Percentiles rank a stretch among this genome's conserved stretches.
Conservation (phyloP, 805 yeast species). For the Yarrowia bubula region DNA sequence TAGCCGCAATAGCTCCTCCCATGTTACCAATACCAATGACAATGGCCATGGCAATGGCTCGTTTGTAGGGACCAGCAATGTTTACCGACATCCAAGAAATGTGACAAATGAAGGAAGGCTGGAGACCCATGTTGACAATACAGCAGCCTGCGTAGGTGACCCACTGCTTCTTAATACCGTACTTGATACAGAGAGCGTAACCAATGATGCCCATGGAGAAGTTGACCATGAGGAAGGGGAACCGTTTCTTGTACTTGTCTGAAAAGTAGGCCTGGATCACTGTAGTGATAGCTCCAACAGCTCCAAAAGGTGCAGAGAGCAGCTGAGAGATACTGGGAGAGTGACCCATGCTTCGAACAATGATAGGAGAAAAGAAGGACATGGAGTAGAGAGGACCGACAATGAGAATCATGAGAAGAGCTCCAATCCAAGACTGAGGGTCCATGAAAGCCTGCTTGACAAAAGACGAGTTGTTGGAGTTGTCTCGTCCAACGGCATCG, state of each 20-base stretch:
- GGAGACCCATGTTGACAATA: slow-evolving; percentile 52
- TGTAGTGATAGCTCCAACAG: slow-evolving; percentile 40
- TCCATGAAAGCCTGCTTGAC: slow-evolving; percentile 51
- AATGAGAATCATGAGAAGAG: slow-evolving; percentile 26
- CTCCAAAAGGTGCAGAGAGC: slow-evolving; percentile 48
- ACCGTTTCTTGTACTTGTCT: slow-evolving; percentile 40
- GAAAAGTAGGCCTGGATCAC: slow-evolving; percentile 31
- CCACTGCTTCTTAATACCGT: slow-evolving; percentile 38
- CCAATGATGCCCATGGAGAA: slow-evolving; percentile 40
- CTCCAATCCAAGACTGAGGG: slow-evolving; percentile 52
- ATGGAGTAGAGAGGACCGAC: slow-evolving; percentile 59
- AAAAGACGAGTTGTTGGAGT: slow-evolving; percentile 47
- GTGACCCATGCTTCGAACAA: slow-evolving; percentile 53
- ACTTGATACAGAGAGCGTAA: slow-evolving; percentile 46
- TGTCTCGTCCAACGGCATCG: slow-evolving; percentile 45
- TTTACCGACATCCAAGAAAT: slow-evolving; percentile 61
- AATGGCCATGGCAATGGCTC: slow-evolving; percentile 53
- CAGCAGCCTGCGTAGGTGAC: slow-evolving; percentile 54
- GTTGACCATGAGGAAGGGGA: slow-evolving; percentile 34
- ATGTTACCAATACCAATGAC: slow-evolving; percentile 64
- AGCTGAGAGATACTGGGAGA: slow-evolving; percentile 57
- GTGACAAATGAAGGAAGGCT: slow-evolving; percentile 56
- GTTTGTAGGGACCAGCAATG: slow-evolving; percentile 55
- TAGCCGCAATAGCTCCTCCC: slow-evolving; percentile 60
- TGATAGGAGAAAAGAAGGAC: slow-evolving; percentile 58